Conservation (phyloP, 495 filamentous ascomycete species). For the Margaritispora aquatica region DNA sequence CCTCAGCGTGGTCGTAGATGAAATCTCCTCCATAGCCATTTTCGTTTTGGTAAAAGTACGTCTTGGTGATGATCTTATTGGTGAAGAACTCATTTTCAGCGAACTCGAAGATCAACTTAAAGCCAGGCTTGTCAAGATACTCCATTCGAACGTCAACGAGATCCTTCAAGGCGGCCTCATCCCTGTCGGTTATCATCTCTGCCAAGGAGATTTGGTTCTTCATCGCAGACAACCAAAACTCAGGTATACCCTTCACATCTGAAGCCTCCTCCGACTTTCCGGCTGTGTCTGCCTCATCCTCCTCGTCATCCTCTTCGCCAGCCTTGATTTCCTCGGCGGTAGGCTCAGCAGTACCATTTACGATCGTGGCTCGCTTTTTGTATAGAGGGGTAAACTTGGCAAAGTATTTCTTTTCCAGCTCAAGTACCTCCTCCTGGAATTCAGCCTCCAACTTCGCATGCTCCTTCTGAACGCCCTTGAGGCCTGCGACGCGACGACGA, state of each 20-base stretch:
- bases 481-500: constrained; percentile 84
- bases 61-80: constrained; percentile 96
- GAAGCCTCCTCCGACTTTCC: constrained; percentile 50
- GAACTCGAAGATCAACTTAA: constrained; percentile 97
- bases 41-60: constrained; percentile 99
- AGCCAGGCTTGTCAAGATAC: constrained; percentile 96
- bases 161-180: constrained; percentile 85
- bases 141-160: constrained; percentile 97
- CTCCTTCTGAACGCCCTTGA: constrained; percentile 98
- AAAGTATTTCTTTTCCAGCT: constrained; percentile 99
- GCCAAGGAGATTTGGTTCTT: constrained; percentile 96
- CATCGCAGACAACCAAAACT: constrained; percentile 99
- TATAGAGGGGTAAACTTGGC: constrained; percentile 97
- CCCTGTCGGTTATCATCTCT: constrained; percentile 96
- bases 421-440: constrained; percentile 95
- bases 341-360: constrained; percentile 85
- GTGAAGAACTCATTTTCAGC: constrained; percentile 91
- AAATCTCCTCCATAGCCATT: constrained; percentile 97
- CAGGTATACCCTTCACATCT: constrained; percentile 61
- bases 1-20: constrained; percentile 98
- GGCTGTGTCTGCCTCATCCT: constrained; percentile 46
- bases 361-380: constrained; percentile 85
- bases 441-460: constrained; percentile 96
- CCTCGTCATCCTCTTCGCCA: constrained; percentile 74
- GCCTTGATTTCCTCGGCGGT: constrained; percentile 78